Conservation (phyloP, 257 asterid species). For the Euphrasia confusa region DNA sequence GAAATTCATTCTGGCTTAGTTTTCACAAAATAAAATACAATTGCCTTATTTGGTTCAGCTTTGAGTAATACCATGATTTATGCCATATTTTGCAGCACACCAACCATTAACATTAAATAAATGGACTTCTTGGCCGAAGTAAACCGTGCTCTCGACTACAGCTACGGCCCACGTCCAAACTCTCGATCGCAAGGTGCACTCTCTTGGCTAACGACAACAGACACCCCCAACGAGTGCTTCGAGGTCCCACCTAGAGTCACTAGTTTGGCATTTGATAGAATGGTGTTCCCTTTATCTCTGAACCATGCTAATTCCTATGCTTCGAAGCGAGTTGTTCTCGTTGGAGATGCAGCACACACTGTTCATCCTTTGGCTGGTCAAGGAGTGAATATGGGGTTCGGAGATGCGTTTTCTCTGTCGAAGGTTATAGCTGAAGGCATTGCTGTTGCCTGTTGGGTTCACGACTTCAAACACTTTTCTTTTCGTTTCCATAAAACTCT, state of each 20-base stretch:
- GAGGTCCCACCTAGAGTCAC: conserved; percentile 71
- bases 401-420: conserved; percentile 72
- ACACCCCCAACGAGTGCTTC: conserved; percentile 46
- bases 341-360: conserved; percentile 98
- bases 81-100: conserved; percentile 60
- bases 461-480: too few relatives aligned
- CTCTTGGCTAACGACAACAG: conserved; percentile 59
- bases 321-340: conserved; percentile 53
- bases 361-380: conserved; percentile 99
- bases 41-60: too few relatives aligned
- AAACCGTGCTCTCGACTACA: conserved; percentile 65
- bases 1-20: conserved; percentile 9
- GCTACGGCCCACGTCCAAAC: conserved; percentile 79
- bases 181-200: conserved; percentile 37
- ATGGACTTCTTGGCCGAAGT: conserved; percentile 68
- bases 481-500: conserved; percentile 9
- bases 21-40: too few relatives aligned
- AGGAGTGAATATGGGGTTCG: conserved; percentile 98
- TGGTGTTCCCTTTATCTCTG: conserved; percentile 88
- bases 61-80: conserved; percentile 12
- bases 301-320: conserved; percentile 74
- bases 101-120: conserved; percentile 71
- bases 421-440: conserved; percentile 75
- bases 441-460: conserved; percentile 51
- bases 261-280: conserved; percentile 62